A percentile compares a stretch with the other conserved stretches of the same genome.
phyloP scores from a whole-genome alignment of 306 rosid genomes.

The peach (Prunus persica) region DNA sequence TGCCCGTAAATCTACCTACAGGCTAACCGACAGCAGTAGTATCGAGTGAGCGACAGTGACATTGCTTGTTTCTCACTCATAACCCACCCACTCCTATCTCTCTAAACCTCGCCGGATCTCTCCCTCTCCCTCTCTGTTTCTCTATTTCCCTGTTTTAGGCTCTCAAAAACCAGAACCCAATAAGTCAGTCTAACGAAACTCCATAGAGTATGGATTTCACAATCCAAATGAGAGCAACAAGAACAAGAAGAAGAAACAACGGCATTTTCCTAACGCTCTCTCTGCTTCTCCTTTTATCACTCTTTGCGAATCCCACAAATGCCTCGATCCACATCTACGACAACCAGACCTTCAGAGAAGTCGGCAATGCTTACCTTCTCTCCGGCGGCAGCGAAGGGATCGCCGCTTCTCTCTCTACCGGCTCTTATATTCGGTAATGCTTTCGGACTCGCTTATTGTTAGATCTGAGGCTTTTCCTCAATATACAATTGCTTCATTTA shows the following conservation, averaged over 20 bases:
- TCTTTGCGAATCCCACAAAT: constrained; percentile 19
- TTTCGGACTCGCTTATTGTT: neutral
- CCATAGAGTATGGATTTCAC: constrained; percentile 1
- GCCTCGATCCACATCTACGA: constrained; percentile 85
- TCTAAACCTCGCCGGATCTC: neutral
- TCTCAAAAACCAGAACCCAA: neutral
- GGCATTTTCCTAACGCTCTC: neutral
- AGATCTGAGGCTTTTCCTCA: neutral
- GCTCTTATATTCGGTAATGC: constrained; percentile 65
- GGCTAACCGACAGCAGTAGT: constrained; percentile 6
- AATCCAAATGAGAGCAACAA: neutral
- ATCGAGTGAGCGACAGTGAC: neutral
- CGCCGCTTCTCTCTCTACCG: constrained; percentile 43
- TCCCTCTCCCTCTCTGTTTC: neutral
- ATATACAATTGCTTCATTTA: neutral
- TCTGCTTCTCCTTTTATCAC: neutral
- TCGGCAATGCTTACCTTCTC: constrained; percentile 85
- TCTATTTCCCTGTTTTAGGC: neutral
- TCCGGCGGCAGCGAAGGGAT: constrained; percentile 98
- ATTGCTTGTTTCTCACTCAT: constrained; percentile 9
- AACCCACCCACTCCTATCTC: neutral
- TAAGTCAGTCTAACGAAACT: no score
- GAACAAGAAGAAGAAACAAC: neutral
- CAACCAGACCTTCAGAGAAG: constrained; percentile 56
- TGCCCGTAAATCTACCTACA: neutral